Base-by-base conservation (phyloP, 768 basidiomycete genomes). In the Leccinum uliginosum region DNA sequence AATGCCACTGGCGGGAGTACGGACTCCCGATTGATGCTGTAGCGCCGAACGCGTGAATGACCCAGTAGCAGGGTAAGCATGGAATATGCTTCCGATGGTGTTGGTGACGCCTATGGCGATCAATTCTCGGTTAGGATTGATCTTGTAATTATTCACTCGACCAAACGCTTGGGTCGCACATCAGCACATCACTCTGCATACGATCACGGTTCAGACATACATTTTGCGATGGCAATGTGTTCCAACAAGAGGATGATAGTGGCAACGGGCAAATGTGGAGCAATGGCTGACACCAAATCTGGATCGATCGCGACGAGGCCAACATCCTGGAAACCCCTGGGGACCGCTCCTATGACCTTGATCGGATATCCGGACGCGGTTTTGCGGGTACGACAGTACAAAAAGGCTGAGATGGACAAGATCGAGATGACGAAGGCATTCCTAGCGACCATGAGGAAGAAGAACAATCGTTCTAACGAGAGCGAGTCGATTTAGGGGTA, bases 81-180 rank as follows among this genome's bases (percentile, higher is more conserved):
- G 82, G 71, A 99, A 98, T 63, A 90, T 77, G 15, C 91, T 88
- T 3, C 96, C 96, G 60, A 97, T 67, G 1, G 91, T 91, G 72
- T 96, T 96, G 17, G 93, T 90, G n/a, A 98, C 92, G n/a, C 96
- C 96, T 63, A 99, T 98, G 44, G 96, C 94, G 63, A 98, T 90
- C 50, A 98, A 80, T 71, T 97, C 94, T 71, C 97, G 93, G 73
- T 93, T 92, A 2, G 94, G 91, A 59, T 91, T 83, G 62, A 92
- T 91, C 71, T 91, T 96, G 78, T 99, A 99, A n/a, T n/a, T n/a
- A n/a, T n/a, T n/a, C n/a, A n/a, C n/a, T n/a, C n/a, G n/a, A n/a
- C n/a, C n/a, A n/a, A 21, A 98, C 2, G 93, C 90, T 93, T 64
- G 6, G n/a, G 54, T 26, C 12, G 30, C 17, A 27, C 1, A 26